Conservation (phyloP, 2,329 filamentous ascomycete species). For the Exophiala mesophila region DNA sequence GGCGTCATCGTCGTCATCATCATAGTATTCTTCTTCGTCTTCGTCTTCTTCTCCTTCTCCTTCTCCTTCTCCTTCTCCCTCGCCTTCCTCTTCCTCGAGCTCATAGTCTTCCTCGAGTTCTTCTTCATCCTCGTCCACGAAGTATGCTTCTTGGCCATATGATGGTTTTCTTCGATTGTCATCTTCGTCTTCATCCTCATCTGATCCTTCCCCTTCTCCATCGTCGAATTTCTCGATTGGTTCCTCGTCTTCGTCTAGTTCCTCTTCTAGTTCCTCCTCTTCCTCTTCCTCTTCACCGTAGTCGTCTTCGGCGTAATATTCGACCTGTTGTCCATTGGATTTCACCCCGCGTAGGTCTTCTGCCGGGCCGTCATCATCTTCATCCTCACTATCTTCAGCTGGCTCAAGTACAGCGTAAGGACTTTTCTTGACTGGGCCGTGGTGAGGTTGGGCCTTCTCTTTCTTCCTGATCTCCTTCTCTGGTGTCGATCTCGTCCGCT, state of each 20-base stretch:
- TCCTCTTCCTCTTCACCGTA: slow-evolving; percentile 9
- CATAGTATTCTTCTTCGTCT: slow-evolving; percentile 11
- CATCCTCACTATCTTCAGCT: slow-evolving; percentile 1
- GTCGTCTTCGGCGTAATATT: neutral
- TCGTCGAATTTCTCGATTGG: neutral
- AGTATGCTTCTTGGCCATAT: neutral
- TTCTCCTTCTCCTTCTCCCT: slow-evolving; percentile 7
- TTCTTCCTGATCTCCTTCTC: slow-evolving; percentile 3
- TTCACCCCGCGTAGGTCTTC: neutral
- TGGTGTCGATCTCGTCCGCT: slow-evolving; percentile 1
- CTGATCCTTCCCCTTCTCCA: neutral
- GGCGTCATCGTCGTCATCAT: slow-evolving; percentile 10
- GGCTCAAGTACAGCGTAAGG: neutral
- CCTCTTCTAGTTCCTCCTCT: slow-evolving; percentile 7
- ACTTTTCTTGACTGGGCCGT: no score
- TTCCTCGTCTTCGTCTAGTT: slow-evolving; percentile 5
- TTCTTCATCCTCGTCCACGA: slow-evolving; percentile 3
- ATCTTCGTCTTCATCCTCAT: slow-evolving; percentile 5
- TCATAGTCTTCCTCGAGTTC: slow-evolving; percentile 6
- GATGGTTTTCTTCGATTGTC: neutral
- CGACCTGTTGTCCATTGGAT: slow-evolving; percentile 3
- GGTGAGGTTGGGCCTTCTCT: no score
- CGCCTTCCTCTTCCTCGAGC: slow-evolving; percentile 2
- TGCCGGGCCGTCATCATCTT: slow-evolving; percentile 1
- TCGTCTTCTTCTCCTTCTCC: slow-evolving; percentile 11